These are phyloP conservation scores for Heterococcus sp. DNA, from an alignment of 108 stramenopile genomes.

Conservation along the genomic window DNA sequence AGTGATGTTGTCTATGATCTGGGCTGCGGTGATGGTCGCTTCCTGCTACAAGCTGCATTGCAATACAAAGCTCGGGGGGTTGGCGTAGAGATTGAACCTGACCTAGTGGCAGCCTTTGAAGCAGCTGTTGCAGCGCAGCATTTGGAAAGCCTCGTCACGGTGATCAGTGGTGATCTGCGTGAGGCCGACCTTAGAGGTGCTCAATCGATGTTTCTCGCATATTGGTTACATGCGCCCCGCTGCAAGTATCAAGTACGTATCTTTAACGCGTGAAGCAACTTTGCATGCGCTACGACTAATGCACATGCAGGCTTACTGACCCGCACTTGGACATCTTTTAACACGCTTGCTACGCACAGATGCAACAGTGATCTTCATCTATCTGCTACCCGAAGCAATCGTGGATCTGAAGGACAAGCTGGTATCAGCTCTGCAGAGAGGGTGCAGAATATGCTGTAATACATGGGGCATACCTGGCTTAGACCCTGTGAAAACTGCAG, in stretches of 20 bases:
- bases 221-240: too few species aligned
- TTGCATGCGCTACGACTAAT: too few species aligned
- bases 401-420: constrained; percentile 27
- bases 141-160: too few species aligned
- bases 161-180: too few species aligned
- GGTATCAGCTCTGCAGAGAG: constrained; percentile 23
- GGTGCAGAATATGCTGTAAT: constrained; percentile 47
- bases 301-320: too few species aligned
- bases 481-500: background rate
- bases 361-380: constrained; percentile 51
- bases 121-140: constrained; percentile 5
- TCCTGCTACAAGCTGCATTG: constrained; percentile 53
- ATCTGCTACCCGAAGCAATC: constrained; percentile 54
- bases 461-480: constrained; percentile 34
- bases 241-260: too few species aligned
- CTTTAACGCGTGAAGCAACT: too few species aligned
- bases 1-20: constrained; percentile 43
- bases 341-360: too few species aligned
- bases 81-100: constrained; percentile 54
- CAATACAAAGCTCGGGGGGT: too few species aligned
- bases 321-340: too few species aligned
- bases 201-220: too few species aligned
- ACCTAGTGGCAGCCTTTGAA: constrained; percentile 39
- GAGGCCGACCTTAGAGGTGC: too few species aligned
- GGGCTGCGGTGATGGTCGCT: constrained; percentile 53